These are phyloP conservation scores for Russula earlei DNA, from an alignment of 768 basidiomycete species.

Conservation along the genomic window DNA sequence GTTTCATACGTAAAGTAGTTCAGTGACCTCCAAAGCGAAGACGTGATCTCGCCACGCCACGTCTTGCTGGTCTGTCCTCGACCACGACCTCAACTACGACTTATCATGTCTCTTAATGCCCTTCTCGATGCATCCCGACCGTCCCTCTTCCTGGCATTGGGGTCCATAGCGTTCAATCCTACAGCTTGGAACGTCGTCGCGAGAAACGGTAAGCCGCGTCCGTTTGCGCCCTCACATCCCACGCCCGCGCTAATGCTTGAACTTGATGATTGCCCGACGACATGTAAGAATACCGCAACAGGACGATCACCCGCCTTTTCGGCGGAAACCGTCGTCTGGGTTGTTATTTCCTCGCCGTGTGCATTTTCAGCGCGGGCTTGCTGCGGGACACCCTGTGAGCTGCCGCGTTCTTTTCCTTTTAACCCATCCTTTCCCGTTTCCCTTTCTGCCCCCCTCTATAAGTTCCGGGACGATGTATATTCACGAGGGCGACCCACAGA, in stretches of 20 bases:
- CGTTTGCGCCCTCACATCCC: too few relatives aligned
- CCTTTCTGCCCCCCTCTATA: not conserved
- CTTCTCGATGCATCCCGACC: constrained; percentile 51
- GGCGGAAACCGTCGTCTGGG: constrained; percentile 64
- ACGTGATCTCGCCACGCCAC: too few relatives aligned
- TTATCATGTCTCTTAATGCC: constrained; percentile 26
- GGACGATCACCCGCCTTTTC: constrained; percentile 77
- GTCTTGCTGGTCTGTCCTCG: not conserved
- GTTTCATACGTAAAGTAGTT: too few relatives aligned
- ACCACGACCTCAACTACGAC: constrained; percentile 6
- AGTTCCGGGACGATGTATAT: too few relatives aligned
- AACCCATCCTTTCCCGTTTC: not conserved
- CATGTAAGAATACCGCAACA: constrained; percentile 63
- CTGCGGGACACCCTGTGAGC: constrained; percentile 79
- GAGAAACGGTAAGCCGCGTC: constrained; percentile 58
- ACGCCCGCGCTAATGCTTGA: not conserved
- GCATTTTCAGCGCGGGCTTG: constrained; percentile 82
- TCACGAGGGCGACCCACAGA: constrained; percentile 29
- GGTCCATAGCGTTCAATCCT: constrained; percentile 81
- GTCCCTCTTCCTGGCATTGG: constrained; percentile 57
- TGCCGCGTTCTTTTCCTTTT: not conserved
- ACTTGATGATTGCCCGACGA: constrained; percentile 28
- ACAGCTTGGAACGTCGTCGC: constrained; percentile 95
- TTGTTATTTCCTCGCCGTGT: constrained; percentile 77
- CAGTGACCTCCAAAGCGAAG: too few relatives aligned